Evolutionary conservation across 2,329 filamentous ascomycete species (phyloP), one percentile per base, ranked within the genome.

Genomic region (Arthrobotrys pseudoclavata): DNA sequence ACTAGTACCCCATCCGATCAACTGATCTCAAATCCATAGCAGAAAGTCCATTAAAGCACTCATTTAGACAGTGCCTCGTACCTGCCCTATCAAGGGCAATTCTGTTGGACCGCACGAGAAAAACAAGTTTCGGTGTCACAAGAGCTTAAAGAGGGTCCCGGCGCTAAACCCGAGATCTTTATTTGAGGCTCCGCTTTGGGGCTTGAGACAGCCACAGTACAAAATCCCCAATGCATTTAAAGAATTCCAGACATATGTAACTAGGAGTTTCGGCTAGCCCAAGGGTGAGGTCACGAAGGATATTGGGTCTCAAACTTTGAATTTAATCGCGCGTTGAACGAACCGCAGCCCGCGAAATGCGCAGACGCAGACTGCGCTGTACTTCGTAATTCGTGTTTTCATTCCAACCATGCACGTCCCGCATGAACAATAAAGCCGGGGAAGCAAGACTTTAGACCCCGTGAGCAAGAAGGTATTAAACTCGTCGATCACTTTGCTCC

Each of bases 31-130:
- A 69, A 50, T 53, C 37, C 34, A 47, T 47, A 61, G 34, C n/a
- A 48, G 48, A 22, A 53, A 26, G 50, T 52, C 42, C 29, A 29
- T 68, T 57, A 75, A 76, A 64, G 40, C 71, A 53, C 71, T 76
- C 72, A 70, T 37, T 42, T 12, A 12, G 22, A 50, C 47, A 45
- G 26, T 42, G 24, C 20, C 55, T 60, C 53, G 60, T 68, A 69
- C 66, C 72, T 76, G 72, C 72, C 72, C 45, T 52, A 66, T 69
- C 50, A 24, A 64, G 72, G 37, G 63, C 50, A 12, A n/a, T 12
- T 45, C 50, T 26, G 53, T 63, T 69, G 57, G 61, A 31, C 34
- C 20, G 63, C 55, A 7, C 34, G 34, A 57, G 24, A 45, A n/a
- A 1, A 55, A 67, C 31, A 42, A 71, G 34, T 60, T 60, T 60